These are phyloP conservation scores for Aspergillus aculeatinus DNA, from an alignment of 2,329 filamentous ascomycete species.

Conservation along the genomic window DNA sequence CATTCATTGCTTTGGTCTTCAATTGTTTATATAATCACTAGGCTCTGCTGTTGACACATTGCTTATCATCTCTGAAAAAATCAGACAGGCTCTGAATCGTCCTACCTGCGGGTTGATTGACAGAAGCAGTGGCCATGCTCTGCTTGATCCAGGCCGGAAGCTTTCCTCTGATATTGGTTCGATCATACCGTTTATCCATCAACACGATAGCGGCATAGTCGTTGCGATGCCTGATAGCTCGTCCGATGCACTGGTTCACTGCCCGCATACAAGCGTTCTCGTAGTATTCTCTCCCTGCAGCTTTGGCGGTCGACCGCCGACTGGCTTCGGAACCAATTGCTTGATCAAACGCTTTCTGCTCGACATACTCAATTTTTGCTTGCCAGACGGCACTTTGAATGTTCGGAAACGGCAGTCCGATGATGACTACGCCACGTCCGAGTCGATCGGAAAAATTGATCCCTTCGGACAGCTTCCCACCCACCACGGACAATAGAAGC, in stretches of 20 bases:
- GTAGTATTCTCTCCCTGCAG: conserved; percentile 73
- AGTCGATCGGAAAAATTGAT: conserved; percentile 96
- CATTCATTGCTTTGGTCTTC: too few relatives aligned
- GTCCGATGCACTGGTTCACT: conserved; percentile 93
- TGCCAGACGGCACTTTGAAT: conserved; percentile 88
- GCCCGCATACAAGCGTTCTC: conserved; percentile 96
- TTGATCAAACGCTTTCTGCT: conserved; percentile 54
- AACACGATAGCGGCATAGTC: conserved; percentile 92
- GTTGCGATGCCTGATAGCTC: conserved; percentile 80
- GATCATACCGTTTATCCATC: conserved; percentile 76
- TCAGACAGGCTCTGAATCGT: conserved; percentile 31
- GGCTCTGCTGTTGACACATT: background rate
- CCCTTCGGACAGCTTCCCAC: conserved; percentile 92
- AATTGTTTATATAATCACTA: background rate
- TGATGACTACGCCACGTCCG: conserved; percentile 84
- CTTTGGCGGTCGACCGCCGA: conserved; percentile 40
- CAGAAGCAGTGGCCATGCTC: conserved; percentile 52
- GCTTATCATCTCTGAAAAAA: conserved; percentile 30
- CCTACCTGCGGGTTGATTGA: conserved; percentile 24
- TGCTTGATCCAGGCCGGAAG: conserved; percentile 84
- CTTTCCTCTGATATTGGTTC: conserved; percentile 70
- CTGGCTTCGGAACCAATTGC: conserved; percentile 27
- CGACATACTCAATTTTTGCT: conserved; percentile 84
- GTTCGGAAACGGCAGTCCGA: conserved; percentile 91
- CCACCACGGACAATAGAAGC: conserved; percentile 83